phyloP scores from a whole-genome alignment of 805 yeast species.

The Yamadazyma scolyti region DNA sequence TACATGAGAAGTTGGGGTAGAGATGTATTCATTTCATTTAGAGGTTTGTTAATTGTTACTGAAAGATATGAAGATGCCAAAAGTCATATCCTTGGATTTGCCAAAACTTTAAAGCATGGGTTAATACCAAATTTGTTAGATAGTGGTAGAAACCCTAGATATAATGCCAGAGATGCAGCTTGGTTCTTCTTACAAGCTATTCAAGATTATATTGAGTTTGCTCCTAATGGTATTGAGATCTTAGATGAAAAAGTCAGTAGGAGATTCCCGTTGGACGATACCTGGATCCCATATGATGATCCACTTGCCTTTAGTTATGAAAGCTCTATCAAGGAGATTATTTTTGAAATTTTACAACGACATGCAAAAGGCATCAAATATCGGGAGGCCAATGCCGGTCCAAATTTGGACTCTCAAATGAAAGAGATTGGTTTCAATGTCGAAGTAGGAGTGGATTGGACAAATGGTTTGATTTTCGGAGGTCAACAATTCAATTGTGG shows the following conservation, averaged over 20 bases:
- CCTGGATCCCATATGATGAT: conserved; percentile 64
- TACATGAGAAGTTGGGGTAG: conserved; percentile 99
- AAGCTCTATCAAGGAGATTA: conserved; percentile 66
- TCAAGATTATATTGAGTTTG: conserved; percentile 72
- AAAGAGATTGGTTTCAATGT: conserved; percentile 88
- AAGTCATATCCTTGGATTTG: conserved; percentile 79
- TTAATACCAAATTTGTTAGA: conserved; percentile 89
- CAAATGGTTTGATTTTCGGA: conserved; percentile 82
- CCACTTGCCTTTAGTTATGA: conserved; percentile 73
- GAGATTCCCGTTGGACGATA: conserved; percentile 87
- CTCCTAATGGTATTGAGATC: conserved; percentile 64
- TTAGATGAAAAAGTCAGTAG: conserved; percentile 71
- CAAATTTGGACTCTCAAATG: conserved; percentile 86
- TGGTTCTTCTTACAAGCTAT: conserved; percentile 92
- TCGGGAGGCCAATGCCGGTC: conserved; percentile 95
- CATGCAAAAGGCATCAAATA: conserved; percentile 87
- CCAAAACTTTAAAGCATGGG: conserved; percentile 90
- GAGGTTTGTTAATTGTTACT: conserved; percentile 78
- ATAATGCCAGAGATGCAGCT: conserved; percentile 94
- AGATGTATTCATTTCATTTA: conserved; percentile 83
- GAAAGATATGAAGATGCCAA: conserved; percentile 79
- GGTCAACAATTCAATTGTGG: conserved; percentile 95
- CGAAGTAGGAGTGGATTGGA: conserved; percentile 78
- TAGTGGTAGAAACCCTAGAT: conserved; percentile 90
- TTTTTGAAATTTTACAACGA: conserved; percentile 78